These are phyloP conservation scores for Arthroderma sp. DNA, from an alignment of 2,329 filamentous ascomycete species.

Conservation along the genomic window DNA sequence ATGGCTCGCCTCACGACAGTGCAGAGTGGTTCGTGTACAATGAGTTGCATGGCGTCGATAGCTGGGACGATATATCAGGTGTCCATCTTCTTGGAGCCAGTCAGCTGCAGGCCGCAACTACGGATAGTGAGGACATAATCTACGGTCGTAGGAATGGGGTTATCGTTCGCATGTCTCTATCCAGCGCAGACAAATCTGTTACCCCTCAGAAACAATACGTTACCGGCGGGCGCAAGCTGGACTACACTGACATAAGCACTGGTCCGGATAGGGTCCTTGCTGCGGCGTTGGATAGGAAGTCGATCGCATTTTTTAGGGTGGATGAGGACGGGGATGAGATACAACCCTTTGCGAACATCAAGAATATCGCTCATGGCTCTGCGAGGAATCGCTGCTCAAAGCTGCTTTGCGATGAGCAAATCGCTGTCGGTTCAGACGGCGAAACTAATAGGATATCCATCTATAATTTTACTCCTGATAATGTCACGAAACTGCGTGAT, in stretches of 20 bases:
- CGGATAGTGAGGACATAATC: slow-evolving; percentile 35
- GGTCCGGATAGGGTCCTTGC: slow-evolving; percentile 35
- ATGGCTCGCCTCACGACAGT: slow-evolving; percentile 13
- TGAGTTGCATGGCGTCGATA: slow-evolving; percentile 36
- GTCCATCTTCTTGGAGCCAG: slow-evolving; percentile 39
- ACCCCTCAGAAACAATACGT: slow-evolving; percentile 28
- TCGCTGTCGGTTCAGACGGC: slow-evolving; percentile 40
- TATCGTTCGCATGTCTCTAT: slow-evolving; percentile 29
- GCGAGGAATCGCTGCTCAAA: slow-evolving; percentile 36
- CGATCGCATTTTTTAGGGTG: slow-evolving; percentile 36
- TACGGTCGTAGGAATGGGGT: slow-evolving; percentile 45
- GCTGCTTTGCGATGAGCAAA: slow-evolving; percentile 36
- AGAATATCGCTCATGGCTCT: slow-evolving; percentile 17
- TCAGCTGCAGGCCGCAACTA: slow-evolving; percentile 20
- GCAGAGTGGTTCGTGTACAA: slow-evolving; percentile 40
- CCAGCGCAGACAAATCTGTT: slow-evolving; percentile 16
- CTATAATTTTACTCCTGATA: slow-evolving; percentile 36
- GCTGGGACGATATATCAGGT: slow-evolving; percentile 47
- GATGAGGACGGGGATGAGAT: slow-evolving; percentile 20
- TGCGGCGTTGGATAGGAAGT: slow-evolving; percentile 36
- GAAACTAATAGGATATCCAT: slow-evolving; percentile 35
- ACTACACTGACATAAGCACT: slow-evolving; percentile 35
- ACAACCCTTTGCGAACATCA: slow-evolving; percentile 23
- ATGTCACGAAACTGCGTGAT: slow-evolving; percentile 24
- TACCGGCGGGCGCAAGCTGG: slow-evolving; percentile 32